Base-by-base conservation (phyloP, 2,329 filamentous ascomycete species). In the Sclerotiophoma versabilis region DNA sequence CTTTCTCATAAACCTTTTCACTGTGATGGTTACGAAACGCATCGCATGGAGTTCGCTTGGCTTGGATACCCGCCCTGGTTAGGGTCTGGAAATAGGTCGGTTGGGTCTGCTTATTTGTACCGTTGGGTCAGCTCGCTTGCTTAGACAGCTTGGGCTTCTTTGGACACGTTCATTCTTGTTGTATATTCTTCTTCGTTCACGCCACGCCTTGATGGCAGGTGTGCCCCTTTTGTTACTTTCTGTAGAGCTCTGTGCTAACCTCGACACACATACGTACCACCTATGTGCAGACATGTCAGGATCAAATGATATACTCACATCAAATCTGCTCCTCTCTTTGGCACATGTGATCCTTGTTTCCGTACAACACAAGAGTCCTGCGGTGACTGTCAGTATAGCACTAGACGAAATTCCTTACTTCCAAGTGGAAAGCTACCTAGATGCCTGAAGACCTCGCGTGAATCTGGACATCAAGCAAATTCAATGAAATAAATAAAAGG, bases 41-140 rank as follows among this genome's bases (percentile, higher is more conserved):
- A 70, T 68, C 43, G 41, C 39, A 53, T 56, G 64, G 67, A 69
- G 64, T 68, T 67, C 45, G 46, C 38, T 51, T 20, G 59, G 57
- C 52, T 55, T 26, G 51, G 36, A 54, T 55, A 55, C 54, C 49
- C 30, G 49, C 48, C 34, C 45, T 49, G 51, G 51, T 27, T 41
- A 49, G 51, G 48, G 49, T 39, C 49, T 34, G 54, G 48, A 60
- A 32, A 56, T 36, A 52, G 58, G 47, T 49, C 29, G 44, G 46
- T 53, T 48, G 54, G 58, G 49, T 62, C 34, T 57, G 37, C 37
- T 58, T 68, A 47, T 64, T 58, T 44, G 61, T 58, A 66, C 27
- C 34, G 45, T 38, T 38, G 51, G 38, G 45, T 44, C 30, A 23
- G 43, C 26, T 33, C 51, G 44, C 44, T 49, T 44, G 51, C 44